Evolutionary conservation across 257 asterid species (phyloP), one percentile per base, ranked within the genome.

Genomic region (Leonotis leonurus): DNA sequence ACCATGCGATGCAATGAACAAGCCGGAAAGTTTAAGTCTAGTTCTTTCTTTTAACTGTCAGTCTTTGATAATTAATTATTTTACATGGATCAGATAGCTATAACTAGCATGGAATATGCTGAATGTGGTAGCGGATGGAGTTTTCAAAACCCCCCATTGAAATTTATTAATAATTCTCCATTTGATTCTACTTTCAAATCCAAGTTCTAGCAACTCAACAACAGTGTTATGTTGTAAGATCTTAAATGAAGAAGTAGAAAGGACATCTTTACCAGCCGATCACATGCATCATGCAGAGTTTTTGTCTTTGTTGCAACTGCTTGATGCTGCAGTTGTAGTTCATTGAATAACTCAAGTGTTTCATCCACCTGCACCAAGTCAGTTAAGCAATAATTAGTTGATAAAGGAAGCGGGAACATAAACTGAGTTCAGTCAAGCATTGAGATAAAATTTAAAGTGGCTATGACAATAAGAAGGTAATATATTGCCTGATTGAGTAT

Each of bases 261-360:
- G 69, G 71, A 62, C 71, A 71, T 55, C 53, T 70, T 39, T 77
- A 87, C 99, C 99, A 93, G 81, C 76, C 97, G 86, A 65, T 93
- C 96, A 13, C 97, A 89, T 52, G 99, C 97, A 82, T 87, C 99
- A 82, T 93, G 99, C 75, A 93, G 83, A 65, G 96, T 93, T 81
- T 84, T 89, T 43, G 99, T 93, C 77, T 89, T 93, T 32, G 87
- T 93, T 64, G 99, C 97, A 53, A 93, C 99, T 63, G 95, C 92
- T 70, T 89, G 92, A 84, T 89, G 97, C 83, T 93, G 97, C 64
- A 85, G 79, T 70, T 93, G 99, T 54, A 89, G 82, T 60, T 87
- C 96, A 83, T 81, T 87, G 75, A 93, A 89, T 59, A 89, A 77
- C 52, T 87, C 94, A 41, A 93, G 99, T 61, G 97, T 93, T 73